Conservation (phyloP, 257 asterid genomes). For the Phtheirospermum japonicum region DNA sequence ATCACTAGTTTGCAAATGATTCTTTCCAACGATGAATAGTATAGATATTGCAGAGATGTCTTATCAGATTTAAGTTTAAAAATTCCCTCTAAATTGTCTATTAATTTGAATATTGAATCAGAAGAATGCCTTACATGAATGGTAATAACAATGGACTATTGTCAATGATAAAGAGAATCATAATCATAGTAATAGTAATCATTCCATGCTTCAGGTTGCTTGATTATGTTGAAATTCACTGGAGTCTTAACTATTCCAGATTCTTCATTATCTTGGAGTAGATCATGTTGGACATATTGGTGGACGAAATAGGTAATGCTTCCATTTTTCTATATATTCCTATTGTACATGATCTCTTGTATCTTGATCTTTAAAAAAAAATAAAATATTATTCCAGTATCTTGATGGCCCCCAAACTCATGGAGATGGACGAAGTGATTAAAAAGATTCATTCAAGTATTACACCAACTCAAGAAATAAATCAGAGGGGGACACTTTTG, state of each 20-base stretch:
- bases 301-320: constrained; percentile 71
- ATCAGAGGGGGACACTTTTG: constrained; percentile 79
- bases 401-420: constrained; percentile 80
- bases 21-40: neutral
- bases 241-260: constrained; percentile 49
- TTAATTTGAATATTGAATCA: constrained; percentile 12
- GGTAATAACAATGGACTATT: neutral
- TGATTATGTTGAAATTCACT: constrained; percentile 22
- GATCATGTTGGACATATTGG: constrained; percentile 96
- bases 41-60: constrained; percentile 14
- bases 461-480: constrained; percentile 36
- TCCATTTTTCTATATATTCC: constrained; percentile 19
- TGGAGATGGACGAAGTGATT: constrained; percentile 86
- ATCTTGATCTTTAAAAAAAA: constrained; percentile 15
- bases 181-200: neutral
- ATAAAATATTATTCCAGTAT: constrained; percentile 52
- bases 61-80: constrained; percentile 12
- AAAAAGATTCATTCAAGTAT: constrained; percentile 55
- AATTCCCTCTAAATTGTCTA: neutral
- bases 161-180: neutral
- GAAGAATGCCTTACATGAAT: constrained; percentile 8
- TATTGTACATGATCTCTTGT: constrained; percentile 22
- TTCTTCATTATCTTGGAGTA: constrained; percentile 95
- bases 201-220: constrained; percentile 17
- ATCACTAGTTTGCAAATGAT: neutral